Conservation (phyloP, 495 filamentous ascomycete genomes). For the Zalerion maritima region DNA sequence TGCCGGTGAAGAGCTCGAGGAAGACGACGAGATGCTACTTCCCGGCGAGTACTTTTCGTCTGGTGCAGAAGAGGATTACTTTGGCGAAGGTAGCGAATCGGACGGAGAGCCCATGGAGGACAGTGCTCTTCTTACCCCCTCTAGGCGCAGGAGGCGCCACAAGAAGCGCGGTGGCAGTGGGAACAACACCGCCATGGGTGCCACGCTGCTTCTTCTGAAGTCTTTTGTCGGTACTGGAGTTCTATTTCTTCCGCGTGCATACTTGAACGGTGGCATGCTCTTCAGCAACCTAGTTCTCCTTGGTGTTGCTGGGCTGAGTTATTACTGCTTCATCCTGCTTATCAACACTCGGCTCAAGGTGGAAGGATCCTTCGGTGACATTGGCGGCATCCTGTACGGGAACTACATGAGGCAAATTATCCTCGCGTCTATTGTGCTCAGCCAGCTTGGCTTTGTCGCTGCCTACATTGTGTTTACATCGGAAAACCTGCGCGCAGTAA, state of each 20-base stretch:
- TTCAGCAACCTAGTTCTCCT: conserved; percentile 87
- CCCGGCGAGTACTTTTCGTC: conserved; percentile 78
- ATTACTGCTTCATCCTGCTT: conserved; percentile 91
- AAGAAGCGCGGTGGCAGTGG: conserved; percentile 58
- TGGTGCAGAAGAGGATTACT: conserved; percentile 41
- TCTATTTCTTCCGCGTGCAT: conserved; percentile 83
- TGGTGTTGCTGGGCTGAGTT: conserved; percentile 68
- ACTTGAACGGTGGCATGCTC: conserved; percentile 91
- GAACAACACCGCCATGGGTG: conserved; percentile 55
- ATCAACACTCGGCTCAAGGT: conserved; percentile 74
- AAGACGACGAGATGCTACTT: conserved; percentile 76
- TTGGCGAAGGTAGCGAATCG: conserved; percentile 40
- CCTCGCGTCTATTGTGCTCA: conserved; percentile 77
- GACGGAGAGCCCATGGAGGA: conserved; percentile 64
- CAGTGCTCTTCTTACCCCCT: conserved; percentile 62
- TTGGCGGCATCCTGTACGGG: conserved; percentile 83
- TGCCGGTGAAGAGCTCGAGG: conserved; percentile 87
- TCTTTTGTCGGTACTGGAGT: conserved; percentile 97
- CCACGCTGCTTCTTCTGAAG: conserved; percentile 75
- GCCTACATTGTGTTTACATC: conserved; percentile 98
- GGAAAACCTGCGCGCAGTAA: conserved; percentile 89
- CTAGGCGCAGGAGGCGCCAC: conserved; percentile 51
- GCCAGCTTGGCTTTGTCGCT: conserved; percentile 86
- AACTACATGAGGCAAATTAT: conserved; percentile 79
- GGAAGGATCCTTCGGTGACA: conserved; percentile 87